Evolutionary conservation across 2,329 filamentous ascomycete species (phyloP).

Genomic region (Cyphellophora europaea): DNA sequence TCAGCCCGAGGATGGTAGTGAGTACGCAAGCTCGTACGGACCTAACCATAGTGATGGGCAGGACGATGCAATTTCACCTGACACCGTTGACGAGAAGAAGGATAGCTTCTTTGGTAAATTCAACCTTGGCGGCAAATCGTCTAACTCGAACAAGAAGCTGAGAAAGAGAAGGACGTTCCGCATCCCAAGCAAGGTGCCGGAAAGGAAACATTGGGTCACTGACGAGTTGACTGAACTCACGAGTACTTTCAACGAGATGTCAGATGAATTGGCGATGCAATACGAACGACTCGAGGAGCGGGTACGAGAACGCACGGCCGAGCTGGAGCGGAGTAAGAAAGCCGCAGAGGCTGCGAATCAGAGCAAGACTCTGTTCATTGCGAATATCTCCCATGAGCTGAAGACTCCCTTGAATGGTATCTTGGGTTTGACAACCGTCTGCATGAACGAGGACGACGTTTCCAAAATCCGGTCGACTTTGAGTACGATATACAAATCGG

Average conservation of each 20-base stretch:
- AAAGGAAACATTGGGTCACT: constrained; percentile 64
- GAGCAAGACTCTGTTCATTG: constrained; percentile 95
- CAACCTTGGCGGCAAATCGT: constrained; percentile 4
- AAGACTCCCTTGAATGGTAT: constrained; percentile 96
- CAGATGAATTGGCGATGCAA: constrained; percentile 77
- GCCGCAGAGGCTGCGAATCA: constrained; percentile 91
- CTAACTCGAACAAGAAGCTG: constrained; percentile 12
- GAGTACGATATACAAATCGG: constrained; percentile 81
- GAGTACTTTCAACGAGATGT: constrained; percentile 85
- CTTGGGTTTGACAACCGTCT: constrained; percentile 84
- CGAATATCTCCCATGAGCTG: constrained; percentile 79
- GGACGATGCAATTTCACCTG: constrained; percentile 34
- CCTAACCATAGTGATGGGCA: constrained; percentile 33
- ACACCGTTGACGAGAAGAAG: constrained; percentile 20
- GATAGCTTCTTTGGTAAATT: constrained; percentile 14
- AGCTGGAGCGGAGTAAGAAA: constrained; percentile 82
- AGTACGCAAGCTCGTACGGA: constrained; percentile 33
- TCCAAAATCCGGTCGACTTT: constrained; percentile 70
- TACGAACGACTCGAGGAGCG: constrained; percentile 78
- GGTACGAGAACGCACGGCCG: constrained; percentile 70
- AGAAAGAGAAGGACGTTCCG: constrained; percentile 48
- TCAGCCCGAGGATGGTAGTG: constrained; percentile 27
- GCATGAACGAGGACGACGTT: constrained; percentile 82
- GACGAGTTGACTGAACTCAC: constrained; percentile 82
- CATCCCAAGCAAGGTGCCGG: constrained; percentile 73